Base-by-base conservation (phyloP, 768 basidiomycete genomes). In the Pleurotus ostreatus region DNA sequence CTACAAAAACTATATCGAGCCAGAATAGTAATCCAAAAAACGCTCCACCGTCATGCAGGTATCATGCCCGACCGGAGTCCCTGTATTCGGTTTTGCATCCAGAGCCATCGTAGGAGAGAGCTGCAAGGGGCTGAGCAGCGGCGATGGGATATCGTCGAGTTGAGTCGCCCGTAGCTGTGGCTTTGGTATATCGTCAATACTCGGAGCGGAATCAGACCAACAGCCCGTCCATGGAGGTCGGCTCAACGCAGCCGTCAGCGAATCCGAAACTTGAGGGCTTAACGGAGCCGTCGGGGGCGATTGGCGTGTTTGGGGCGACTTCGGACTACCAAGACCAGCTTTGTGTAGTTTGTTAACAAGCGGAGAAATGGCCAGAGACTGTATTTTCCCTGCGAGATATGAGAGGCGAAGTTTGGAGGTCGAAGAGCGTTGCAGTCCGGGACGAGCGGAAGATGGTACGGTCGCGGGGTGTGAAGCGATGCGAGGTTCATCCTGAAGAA, bases 291-390 rank as follows among this genome's bases (percentile, higher is more conserved):
- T 13, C 1, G 34, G n/a, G 9, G 51, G 39, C 7, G 38, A 12
- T 7, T 53, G 16, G 5, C 18, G 20, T 0, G 46, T 9, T 18
- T 15, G 5, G 16, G 34, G 34, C 15, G 51, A n/a, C 15, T 23
- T 41, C 5, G 51, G 51, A 15, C 51, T 53, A 9, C 51, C 23
- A 3, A 40, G 16, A 0, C 20, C 20, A 9, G 23, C 37, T 18
- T 53, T 53, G 15, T 40, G 51, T 15, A 53, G 22, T 7, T 40
- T 53, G 51, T 53, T 37, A 9, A 53, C 15, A 20, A 53, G 51
- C 4, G 51, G 51, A 18, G 51, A 53, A 11, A 53, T 22, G 12
- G 51, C 8, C 15, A 53, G 15, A 7, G 37, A 53, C 23, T 53
- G 51, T 18, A 53, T 39, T 23, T 53, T 53, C 18, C 12, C 51